Base-by-base conservation (phyloP, 2,329 filamentous ascomycete genomes). In the Arthrobotrys sphaeroides region DNA sequence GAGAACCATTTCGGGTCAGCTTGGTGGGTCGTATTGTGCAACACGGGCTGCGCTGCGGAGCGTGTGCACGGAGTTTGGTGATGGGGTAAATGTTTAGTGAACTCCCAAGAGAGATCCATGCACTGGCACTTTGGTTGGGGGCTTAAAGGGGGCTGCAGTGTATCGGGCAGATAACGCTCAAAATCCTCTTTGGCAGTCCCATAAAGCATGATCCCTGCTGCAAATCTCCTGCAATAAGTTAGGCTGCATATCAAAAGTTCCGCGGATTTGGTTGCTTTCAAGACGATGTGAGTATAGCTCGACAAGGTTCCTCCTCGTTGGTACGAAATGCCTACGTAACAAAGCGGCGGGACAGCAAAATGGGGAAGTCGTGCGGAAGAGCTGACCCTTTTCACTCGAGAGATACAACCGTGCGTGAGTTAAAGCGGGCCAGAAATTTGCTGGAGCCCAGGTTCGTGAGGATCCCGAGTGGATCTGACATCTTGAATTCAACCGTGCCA, bases 61-160 rank as follows among this genome's bases (percentile, higher is more conserved):
- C 18, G 51, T n/a, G n/a, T 36, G 51, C 57, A 75, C 72, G 72
- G 72, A 75, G 72, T 75, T 75, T 75, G 72, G 22, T 38, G 72
- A 75, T 75, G 72, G 72, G 72, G 72, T 75, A 75, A 75, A 75
- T 75, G 72, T 75, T 75, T 75, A 75, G 72, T 75, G 64, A 69
- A 59, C 43, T 51, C 38, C 55, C 22, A 69, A 38, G 36, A 16
- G n/a, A n/a, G 33, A 57, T 53, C 57, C 64, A 64, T 75, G 59
- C 59, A 69, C 6, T 3, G n/a, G n/a, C n/a, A n/a, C n/a, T 47
- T 68, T 57, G 60, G 51, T 43, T 75, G 72, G 62, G 62, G 64
- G 47, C 42, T 68, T 43, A 59, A n/a, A 60, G 43, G 57, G 53
- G 43, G 51, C 66, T 43, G 62, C 18, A 49, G 33, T 38, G 31